Percentiles rank a stretch among this genome's conserved stretches.
Conservation (phyloP, 2,329 filamentous ascomycete genomes). For the Allantophomopsis cytisporea region DNA sequence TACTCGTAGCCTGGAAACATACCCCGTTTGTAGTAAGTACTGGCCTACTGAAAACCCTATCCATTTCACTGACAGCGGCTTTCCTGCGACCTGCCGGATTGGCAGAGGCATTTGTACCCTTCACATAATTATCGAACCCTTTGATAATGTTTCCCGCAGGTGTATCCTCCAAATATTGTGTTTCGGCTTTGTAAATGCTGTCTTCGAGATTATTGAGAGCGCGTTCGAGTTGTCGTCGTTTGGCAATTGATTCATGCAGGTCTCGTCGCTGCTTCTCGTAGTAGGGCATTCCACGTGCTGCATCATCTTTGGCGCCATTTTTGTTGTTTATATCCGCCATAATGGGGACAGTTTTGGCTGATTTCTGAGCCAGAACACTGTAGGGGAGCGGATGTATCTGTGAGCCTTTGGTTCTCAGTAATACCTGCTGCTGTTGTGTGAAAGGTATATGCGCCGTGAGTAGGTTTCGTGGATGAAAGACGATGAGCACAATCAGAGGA, state of each 20-base stretch:
- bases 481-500: too few relatives aligned
- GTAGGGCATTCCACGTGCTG: slow-evolving; percentile 31
- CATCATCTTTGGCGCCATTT: slow-evolving; percentile 3
- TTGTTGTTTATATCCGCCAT: too few relatives aligned
- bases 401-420: too few relatives aligned
- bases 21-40: slow-evolving; percentile 45
- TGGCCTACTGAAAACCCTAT: slow-evolving; percentile 59
- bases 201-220: slow-evolving; percentile 43
- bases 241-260: slow-evolving; percentile 44
- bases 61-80: slow-evolving; percentile 50
- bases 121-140: slow-evolving; percentile 97
- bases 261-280: slow-evolving; percentile 61
- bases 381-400: too few relatives aligned
- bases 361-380: too few relatives aligned
- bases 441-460: too few relatives aligned
- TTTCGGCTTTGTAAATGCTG: slow-evolving; percentile 70
- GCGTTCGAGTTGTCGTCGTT: slow-evolving; percentile 5
- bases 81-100: slow-evolving; percentile 49
- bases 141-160: slow-evolving; percentile 89
- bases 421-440: too few relatives aligned
- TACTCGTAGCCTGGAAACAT: slow-evolving; percentile 15
- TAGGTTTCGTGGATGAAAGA: too few relatives aligned
- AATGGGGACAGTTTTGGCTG: too few relatives aligned
- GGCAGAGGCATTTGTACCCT: slow-evolving; percentile 57
- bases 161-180: slow-evolving; percentile 81